Base-by-base conservation (phyloP, 805 yeast genomes). In the Candida takata region DNA sequence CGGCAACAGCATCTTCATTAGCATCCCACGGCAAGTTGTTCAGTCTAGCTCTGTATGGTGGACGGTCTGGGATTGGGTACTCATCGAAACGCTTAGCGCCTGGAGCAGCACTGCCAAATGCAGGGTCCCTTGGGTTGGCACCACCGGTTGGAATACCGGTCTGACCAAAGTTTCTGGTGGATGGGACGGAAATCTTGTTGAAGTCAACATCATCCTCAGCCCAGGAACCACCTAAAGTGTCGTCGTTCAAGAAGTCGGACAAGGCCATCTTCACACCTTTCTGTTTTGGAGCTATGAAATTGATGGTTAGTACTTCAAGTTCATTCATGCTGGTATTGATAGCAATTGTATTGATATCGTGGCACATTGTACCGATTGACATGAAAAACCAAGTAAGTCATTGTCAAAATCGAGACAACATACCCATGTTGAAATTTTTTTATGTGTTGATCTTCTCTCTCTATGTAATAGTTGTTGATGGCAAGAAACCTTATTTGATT, bases 11-110 rank as follows among this genome's bases (percentile, higher is more conserved):
- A 25, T 68, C 76, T 60, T 90, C 97, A 31, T 67, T 60, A 30
- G 75, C 72, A 40, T 83, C 88, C 79, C 84, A 82, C 41, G 95
- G 85, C 55, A 92, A 74, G 64, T 88, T 87, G 56, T 76, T 75
- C 47, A 90, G 70, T 58, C 85, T 77, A n/a, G 95, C 97, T 52
- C 84, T 81, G 70, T 62, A 92, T 36, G 99, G 99, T 14, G 97
- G 87, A 35, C 65, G 71, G 51, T 86, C 90, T 31, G 99, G 99
- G 42, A 92, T 70, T 29, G 95, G 95, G 49, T 65, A 82, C 55
- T 81, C 88, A 25, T 66, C 69, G 61, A 84, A 73, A 45, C 65
- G 64, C 46, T 65, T 51, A 35, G 60, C 57, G 33, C 54, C 60
- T 35, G 51, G 40, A 21, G 61, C 54, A 39, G 51, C 37, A 29